Conservation (phyloP, 352 stramenopile species). For the Pythium oligandrum region DNA sequence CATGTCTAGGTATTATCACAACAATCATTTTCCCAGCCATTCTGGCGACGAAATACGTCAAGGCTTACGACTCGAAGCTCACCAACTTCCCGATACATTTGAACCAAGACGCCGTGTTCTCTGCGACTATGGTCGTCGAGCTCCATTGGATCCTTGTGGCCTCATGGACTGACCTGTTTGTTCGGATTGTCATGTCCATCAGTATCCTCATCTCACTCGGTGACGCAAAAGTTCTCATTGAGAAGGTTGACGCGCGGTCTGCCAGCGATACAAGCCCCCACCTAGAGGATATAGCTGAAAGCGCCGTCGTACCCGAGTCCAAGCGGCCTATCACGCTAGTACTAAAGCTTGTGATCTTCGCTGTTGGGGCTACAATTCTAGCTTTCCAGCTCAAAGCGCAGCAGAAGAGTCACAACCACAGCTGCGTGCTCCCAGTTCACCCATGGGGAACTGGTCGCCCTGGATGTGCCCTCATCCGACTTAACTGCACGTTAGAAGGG, state of each 20-base stretch:
- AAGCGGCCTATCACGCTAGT: neutral
- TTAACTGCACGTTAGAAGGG: neutral
- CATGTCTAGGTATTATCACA: neutral
- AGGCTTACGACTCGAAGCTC: neutral
- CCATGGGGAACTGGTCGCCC: neutral
- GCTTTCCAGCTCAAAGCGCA: neutral
- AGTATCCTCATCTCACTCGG: neutral
- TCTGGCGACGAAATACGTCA: neutral
- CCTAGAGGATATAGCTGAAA: neutral
- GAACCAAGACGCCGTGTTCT: neutral
- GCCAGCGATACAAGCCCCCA: neutral
- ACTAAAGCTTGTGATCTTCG: neutral
- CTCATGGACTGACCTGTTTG: neutral
- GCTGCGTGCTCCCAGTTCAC: neutral
- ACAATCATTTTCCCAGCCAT: neutral
- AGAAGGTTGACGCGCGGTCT: no score
- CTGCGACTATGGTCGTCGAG: neutral
- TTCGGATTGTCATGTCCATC: neutral
- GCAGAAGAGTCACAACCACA: neutral
- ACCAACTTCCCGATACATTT: neutral
- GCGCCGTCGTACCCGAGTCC: no score
- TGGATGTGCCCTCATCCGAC: neutral
- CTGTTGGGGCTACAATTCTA: neutral
- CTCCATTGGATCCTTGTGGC: neutral
- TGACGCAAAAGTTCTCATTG: neutral